Evolutionary conservation across 129 eudicot species (phyloP), one percentile per base, ranked within the genome.

Genomic region (Sambucus nigra): DNA sequence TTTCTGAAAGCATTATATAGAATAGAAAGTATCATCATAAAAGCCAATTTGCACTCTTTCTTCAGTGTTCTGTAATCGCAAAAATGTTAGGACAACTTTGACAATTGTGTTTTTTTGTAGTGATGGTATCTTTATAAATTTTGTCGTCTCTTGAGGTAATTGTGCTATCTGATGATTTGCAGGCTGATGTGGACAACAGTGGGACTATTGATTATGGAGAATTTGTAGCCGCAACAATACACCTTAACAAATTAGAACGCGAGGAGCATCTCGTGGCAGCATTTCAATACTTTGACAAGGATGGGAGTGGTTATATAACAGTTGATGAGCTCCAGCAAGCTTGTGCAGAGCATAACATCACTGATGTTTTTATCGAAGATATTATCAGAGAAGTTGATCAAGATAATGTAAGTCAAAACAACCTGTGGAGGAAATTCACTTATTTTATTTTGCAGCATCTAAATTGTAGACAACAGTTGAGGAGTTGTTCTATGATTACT

Each of bases 241-340:
- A 87, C 65, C 78, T 87, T 38, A 87, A 87, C 77, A 87, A 87
- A 60, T 69, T 87, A 31, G 96, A 87, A 55, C 84, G 94, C 0
- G 96, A 87, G 57, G 96, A 87, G 61, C 94, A 87, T 64, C 83
- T 87, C 63, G 63, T 76, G 70, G 88, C 94, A 15, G 96, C 96
- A 1, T 87, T 87, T 66, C 80, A 62, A 32, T 87, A 82, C 48
- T 87, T 87, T 63, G 96, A 87, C 65, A 87, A 81, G 62, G 96
- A 87, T 67, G 88, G 80, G 63, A 87, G 96, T 65, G 96, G 96
- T 49, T 87, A 76, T 66, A 87, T 87, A 25, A 87, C 96, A 14
- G 73, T 82, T 55, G 96, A 87, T 64, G 96, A 87, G 72, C 88
- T 87, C 56, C 96, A 87, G 59, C 94, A 82, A 65, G 96, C 94